Evolutionary conservation across 202 grass and related monocot genomes (phyloP).

Genomic region (Carex arenaria): DNA sequence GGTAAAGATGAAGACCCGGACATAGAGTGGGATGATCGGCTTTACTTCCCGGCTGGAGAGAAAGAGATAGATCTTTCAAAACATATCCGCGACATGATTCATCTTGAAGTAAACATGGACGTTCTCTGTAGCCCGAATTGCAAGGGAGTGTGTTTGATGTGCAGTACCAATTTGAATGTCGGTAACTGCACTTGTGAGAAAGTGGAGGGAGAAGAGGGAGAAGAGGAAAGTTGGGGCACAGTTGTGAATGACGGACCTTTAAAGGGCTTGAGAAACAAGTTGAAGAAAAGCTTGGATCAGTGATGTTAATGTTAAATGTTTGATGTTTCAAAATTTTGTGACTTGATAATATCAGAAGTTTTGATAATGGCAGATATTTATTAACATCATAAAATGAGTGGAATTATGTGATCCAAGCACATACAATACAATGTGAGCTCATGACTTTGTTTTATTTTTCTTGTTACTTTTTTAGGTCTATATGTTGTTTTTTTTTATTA

Average conservation of each 20-base stretch:
- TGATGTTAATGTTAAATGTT: slow-evolving; percentile 12
- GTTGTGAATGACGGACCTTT: slow-evolving; percentile 31
- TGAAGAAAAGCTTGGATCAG: slow-evolving; percentile 28
- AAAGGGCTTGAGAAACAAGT: slow-evolving; percentile 42
- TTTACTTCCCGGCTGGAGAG: slow-evolving; percentile 58
- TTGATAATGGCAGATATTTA: background rate
- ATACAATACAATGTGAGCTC: background rate
- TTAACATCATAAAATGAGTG: background rate
- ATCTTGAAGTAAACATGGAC: slow-evolving; percentile 66
- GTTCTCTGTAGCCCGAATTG: slow-evolving; percentile 52
- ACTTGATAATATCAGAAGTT: background rate
- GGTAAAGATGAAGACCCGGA: slow-evolving; percentile 49
- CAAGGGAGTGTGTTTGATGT: slow-evolving; percentile 63
- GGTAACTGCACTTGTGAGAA: slow-evolving; percentile 45
- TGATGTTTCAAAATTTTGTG: background rate
- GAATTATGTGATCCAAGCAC: background rate
- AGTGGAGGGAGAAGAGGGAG: slow-evolving; percentile 2
- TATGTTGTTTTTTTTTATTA: background rate
- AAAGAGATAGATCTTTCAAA: slow-evolving; percentile 89
- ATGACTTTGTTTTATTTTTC: background rate
- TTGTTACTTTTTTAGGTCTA: background rate
- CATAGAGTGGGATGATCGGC: slow-evolving; percentile 68
- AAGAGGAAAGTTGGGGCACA: background rate
- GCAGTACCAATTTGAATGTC: slow-evolving; percentile 68
- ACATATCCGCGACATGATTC: slow-evolving; percentile 69